A percentile compares a stretch with the other conserved stretches of the same genome.
These are phyloP conservation scores for Phytophthora aleatoria DNA, from an alignment of 352 stramenopile genomes.

Conservation along the genomic window DNA sequence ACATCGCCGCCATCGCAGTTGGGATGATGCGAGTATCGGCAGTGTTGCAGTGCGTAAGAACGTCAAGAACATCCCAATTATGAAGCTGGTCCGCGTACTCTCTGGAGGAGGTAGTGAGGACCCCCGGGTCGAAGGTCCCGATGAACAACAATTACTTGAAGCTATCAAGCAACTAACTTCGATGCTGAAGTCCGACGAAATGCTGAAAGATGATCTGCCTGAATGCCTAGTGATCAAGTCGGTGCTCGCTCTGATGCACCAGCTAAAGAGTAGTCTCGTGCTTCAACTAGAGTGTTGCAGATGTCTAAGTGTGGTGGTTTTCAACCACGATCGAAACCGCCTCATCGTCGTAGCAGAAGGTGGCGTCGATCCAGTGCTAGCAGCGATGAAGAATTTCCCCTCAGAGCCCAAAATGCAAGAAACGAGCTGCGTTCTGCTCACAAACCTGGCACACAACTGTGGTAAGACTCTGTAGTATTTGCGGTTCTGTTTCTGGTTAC, in stretches of 20 bases:
- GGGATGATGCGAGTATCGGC: constrained; percentile 40
- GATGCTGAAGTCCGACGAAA: constrained; percentile 54
- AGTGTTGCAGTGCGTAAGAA: constrained; percentile 35
- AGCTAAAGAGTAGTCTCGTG: constrained; percentile 48
- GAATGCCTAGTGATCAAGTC: constrained; percentile 64
- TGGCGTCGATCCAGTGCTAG: constrained; percentile 56
- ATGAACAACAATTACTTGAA: constrained; percentile 40
- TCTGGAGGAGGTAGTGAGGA: constrained; percentile 23
- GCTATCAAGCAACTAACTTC: constrained; percentile 52
- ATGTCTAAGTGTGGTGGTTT: constrained; percentile 78
- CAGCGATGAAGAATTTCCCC: constrained; percentile 65
- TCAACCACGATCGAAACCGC: constrained; percentile 80
- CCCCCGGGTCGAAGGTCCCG: constrained; percentile 9
- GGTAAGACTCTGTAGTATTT: constrained; percentile 31
- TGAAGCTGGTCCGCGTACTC: constrained; percentile 47
- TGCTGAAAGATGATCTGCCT: constrained; percentile 81
- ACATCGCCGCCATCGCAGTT: constrained; percentile 55
- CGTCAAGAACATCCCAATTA: constrained; percentile 46
- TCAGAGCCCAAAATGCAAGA: constrained; percentile 73
- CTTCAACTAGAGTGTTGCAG: constrained; percentile 82
- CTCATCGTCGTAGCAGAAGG: constrained; percentile 73
- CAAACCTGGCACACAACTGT: constrained; percentile 89
- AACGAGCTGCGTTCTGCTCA: constrained; percentile 73
- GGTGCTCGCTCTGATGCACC: constrained; percentile 67
- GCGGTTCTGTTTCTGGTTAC: not conserved